These are phyloP conservation scores for Adansonia digitata DNA, from an alignment of 345 rosid species.

Conservation along the genomic window DNA sequence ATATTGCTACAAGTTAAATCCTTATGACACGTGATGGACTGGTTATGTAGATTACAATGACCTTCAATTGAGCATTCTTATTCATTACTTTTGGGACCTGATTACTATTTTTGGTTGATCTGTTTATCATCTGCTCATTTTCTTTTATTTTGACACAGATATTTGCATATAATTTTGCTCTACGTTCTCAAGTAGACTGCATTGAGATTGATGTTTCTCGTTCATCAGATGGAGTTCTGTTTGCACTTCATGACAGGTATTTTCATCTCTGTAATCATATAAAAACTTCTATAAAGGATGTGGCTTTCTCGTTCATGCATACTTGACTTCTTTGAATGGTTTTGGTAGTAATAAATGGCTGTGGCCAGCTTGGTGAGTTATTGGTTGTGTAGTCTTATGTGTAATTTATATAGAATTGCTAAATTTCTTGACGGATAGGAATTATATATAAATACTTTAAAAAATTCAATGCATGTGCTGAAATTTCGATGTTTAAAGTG, in stretches of 20 bases:
- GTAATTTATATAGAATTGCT: not conserved
- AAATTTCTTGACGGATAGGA: not conserved
- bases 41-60: not conserved
- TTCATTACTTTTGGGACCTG: not conserved
- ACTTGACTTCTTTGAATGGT: not conserved
- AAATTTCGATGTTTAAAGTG: not conserved
- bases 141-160: conserved; percentile 37
- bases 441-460: not conserved
- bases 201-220: conserved; percentile 95
- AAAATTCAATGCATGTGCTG: not conserved
- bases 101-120: not conserved
- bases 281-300: not conserved
- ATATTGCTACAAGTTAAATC: not conserved
- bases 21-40: not conserved
- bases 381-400: not conserved
- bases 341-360: not conserved
- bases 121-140: conserved; percentile 11
- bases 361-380: not conserved
- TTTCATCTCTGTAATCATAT: conserved; percentile 10
- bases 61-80: not conserved
- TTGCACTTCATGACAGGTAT: conserved; percentile 92
- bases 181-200: conserved; percentile 78
- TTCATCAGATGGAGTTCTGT: conserved; percentile 75
- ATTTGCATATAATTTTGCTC: conserved; percentile 66
- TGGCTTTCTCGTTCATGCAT: not conserved